Percentiles rank a stretch among this genome's conserved stretches.
Conservation (phyloP, 495 filamentous ascomycete genomes). For the Penicillium arizonense region DNA sequence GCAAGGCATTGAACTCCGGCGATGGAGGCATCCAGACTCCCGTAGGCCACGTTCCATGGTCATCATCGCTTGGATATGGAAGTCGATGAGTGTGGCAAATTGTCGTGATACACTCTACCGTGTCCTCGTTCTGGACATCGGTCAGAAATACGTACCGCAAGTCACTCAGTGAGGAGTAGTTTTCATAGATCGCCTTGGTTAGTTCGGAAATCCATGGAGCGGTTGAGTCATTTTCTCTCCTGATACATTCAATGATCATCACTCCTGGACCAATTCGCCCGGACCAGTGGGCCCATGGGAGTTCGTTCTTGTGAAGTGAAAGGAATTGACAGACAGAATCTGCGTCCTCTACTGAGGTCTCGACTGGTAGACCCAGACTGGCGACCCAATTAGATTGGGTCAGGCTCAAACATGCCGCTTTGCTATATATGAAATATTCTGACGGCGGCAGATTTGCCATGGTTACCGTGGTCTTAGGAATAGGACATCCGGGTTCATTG, state of each 20-base stretch:
- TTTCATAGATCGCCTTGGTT: background rate
- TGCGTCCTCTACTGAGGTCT: background rate
- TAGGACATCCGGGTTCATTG: background rate
- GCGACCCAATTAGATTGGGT: background rate
- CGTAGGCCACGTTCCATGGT: too few relatives aligned
- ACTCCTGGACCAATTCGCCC: background rate
- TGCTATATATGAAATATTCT: background rate
- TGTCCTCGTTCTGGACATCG: background rate
- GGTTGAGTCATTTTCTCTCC: background rate
- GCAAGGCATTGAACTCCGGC: background rate
- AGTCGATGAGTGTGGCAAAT: background rate
- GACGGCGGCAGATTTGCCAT: background rate
- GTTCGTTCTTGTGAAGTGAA: background rate
- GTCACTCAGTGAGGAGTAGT: background rate
- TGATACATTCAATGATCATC: background rate
- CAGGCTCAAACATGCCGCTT: background rate
- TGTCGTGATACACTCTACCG: background rate
- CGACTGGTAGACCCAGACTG: background rate
- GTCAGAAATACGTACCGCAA: background rate
- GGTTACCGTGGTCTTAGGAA: background rate
- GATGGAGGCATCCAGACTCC: slow-evolving; percentile 1
- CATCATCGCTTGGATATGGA: background rate
- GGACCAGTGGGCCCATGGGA: background rate
- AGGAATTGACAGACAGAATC: background rate
- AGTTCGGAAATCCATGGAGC: background rate